Conservation (phyloP, 495 filamentous ascomycete species). For the Cercophora samala region DNA sequence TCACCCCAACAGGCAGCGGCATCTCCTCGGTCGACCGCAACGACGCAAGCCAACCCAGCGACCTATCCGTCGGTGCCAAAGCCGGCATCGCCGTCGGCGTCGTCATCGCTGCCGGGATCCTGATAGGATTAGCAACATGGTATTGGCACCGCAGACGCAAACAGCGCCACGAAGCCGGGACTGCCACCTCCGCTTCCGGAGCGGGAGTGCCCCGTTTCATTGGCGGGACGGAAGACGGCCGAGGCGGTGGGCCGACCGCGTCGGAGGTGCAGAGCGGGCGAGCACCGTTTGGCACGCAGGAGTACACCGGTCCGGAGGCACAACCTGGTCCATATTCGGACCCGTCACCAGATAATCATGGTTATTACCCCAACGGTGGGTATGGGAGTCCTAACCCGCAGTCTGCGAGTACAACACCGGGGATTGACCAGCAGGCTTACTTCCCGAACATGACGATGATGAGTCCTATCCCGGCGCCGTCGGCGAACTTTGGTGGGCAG, state of each 20-base stretch:
- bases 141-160: constrained; percentile 35
- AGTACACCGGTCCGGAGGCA: neutral
- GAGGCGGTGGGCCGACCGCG: neutral
- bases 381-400: neutral
- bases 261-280: neutral
- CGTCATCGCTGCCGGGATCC: constrained; percentile 34
- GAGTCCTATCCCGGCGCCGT: neutral
- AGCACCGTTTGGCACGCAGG: neutral
- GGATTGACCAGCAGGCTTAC: neutral
- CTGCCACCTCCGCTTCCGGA: neutral
- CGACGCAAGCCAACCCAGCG: constrained; percentile 5
- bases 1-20: constrained; percentile 35
- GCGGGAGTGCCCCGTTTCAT: neutral
- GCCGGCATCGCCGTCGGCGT: constrained; percentile 48
- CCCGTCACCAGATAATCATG: neutral
- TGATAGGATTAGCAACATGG: constrained; percentile 40
- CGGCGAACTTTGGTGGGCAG: neutral
- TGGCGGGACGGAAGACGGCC: neutral
- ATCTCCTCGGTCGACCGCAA: constrained; percentile 13
- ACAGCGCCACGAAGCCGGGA: constrained; percentile 14
- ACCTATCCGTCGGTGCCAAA: constrained; percentile 38
- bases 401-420: neutral
- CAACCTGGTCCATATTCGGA: neutral
- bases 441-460: neutral
- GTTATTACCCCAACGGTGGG: neutral